Conservation (phyloP, 192 early-diverging fungal genomes). For the Umbelopsis ramanniana region DNA sequence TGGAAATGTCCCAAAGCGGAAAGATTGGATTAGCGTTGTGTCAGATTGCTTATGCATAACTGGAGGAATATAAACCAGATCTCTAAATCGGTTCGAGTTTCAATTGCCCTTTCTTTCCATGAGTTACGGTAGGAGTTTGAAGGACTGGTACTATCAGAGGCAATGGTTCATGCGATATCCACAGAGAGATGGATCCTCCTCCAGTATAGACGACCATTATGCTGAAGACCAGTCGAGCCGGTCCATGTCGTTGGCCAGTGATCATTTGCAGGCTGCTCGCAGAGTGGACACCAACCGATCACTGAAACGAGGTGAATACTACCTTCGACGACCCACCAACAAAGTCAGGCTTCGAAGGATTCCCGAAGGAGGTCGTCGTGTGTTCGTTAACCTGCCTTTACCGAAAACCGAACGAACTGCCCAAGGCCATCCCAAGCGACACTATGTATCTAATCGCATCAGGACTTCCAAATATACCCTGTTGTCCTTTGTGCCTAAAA, state of each 20-base stretch:
- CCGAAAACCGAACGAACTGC: conserved; percentile 56
- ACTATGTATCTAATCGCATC: conserved; percentile 79
- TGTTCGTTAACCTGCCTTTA: conserved; percentile 69
- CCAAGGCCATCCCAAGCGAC: conserved; percentile 55
- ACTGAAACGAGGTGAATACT: neutral
- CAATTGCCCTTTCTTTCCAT: neutral
- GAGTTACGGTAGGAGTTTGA: neutral
- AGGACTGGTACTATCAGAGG: conserved; percentile 19
- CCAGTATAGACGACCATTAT: neutral
- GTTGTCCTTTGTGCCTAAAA: conserved; percentile 86
- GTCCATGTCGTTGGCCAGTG: neutral
- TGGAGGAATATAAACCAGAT: neutral
- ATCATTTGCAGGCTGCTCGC: neutral
- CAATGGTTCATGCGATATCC: neutral
- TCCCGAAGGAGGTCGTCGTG: conserved; percentile 48
- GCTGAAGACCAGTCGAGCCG: neutral
- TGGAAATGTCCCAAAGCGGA: conserved; percentile 4
- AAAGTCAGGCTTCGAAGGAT: conserved; percentile 53
- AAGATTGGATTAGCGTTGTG: conserved; percentile 10
- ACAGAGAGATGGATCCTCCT: neutral
- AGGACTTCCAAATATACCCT: conserved; percentile 93
- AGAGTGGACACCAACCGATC: neutral
- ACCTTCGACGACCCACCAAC: conserved; percentile 40
- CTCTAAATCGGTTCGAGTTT: neutral
- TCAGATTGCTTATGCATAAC: neutral